A percentile compares a stretch with the other conserved stretches of the same genome.
phyloP scores from a whole-genome alignment of 1,139 yeast genomes.

The Hyphopichia fennica region DNA sequence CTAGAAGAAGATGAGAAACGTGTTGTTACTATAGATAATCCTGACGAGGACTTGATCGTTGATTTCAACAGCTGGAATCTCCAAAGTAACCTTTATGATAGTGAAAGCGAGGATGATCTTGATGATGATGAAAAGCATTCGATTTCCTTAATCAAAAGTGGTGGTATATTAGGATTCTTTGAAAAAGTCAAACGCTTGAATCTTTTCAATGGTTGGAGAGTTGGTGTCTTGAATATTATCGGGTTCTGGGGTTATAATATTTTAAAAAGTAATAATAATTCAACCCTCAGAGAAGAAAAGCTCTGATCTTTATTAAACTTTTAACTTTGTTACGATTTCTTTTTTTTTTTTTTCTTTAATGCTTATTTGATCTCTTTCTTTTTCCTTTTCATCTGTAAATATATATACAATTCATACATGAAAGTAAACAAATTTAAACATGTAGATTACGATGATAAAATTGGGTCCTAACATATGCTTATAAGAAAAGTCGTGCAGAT shows the following conservation, averaged over 20 bases:
- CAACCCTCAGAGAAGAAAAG: conserved; percentile 42
- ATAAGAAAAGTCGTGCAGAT: too few species aligned
- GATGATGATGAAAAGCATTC: conserved; percentile 6
- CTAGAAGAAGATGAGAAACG: conserved; percentile 27
- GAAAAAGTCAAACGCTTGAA: conserved; percentile 28
- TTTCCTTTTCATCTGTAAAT: neutral
- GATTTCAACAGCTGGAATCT: conserved; percentile 32
- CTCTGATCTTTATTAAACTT: neutral
- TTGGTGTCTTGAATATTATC: conserved; percentile 73
- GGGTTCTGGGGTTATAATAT: conserved; percentile 85
- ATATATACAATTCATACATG: too few species aligned
- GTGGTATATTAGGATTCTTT: conserved; percentile 6
- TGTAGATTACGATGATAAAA: too few species aligned
- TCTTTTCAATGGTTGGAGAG: conserved; percentile 89
- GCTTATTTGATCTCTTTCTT: neutral
- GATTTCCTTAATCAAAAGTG: neutral
- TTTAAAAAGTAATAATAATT: conserved; percentile 52
- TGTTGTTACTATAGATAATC: conserved; percentile 40
- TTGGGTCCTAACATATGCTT: too few species aligned
- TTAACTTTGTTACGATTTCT: neutral
- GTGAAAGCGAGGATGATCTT: conserved; percentile 6
- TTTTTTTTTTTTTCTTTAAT: neutral
- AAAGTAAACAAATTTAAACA: too few species aligned
- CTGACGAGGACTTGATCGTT: conserved; percentile 52
- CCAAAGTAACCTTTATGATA: conserved; percentile 8